These are phyloP conservation scores for Halenospora varia DNA, from an alignment of 495 filamentous ascomycete genomes.

Conservation along the genomic window DNA sequence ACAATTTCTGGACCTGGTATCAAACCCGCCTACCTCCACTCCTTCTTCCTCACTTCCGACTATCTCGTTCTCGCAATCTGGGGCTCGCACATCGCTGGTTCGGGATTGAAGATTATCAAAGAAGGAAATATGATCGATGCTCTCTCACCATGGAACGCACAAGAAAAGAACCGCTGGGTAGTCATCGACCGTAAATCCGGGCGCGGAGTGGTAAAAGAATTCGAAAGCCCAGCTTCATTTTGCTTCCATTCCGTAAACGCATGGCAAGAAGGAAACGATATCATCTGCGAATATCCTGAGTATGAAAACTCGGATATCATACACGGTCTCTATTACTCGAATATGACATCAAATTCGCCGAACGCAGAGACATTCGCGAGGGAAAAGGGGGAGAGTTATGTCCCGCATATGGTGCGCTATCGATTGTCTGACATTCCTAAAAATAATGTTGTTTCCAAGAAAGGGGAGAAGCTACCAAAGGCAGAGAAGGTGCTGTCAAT, in stretches of 20 bases:
- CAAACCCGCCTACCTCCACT: constrained; percentile 65
- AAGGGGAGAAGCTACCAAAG: background rate
- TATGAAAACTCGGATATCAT: constrained; percentile 54
- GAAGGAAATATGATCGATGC: constrained; percentile 54
- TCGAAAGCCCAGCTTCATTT: constrained; percentile 60
- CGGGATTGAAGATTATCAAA: constrained; percentile 48
- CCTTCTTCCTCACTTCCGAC: constrained; percentile 60
- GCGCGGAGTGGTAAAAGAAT: constrained; percentile 54
- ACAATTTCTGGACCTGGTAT: constrained; percentile 41
- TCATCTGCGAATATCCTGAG: constrained; percentile 55
- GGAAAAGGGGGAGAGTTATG: background rate
- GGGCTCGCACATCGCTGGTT: constrained; percentile 43
- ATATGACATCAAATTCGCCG: constrained; percentile 42
- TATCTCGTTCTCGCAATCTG: constrained; percentile 57
- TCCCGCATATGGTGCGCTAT: background rate
- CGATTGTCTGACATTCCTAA: background rate
- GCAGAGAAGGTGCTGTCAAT: constrained; percentile 30
- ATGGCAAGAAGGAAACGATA: constrained; percentile 43
- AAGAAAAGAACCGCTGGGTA: constrained; percentile 57
- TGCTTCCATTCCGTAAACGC: constrained; percentile 75
- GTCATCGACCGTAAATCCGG: constrained; percentile 53
- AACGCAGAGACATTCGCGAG: constrained; percentile 24
- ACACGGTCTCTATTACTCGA: constrained; percentile 54
- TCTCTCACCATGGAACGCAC: constrained; percentile 47
- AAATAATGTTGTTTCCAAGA: background rate